Conservation (phyloP, 768 basidiomycete genomes). For the Termitomyces sp. region DNA sequence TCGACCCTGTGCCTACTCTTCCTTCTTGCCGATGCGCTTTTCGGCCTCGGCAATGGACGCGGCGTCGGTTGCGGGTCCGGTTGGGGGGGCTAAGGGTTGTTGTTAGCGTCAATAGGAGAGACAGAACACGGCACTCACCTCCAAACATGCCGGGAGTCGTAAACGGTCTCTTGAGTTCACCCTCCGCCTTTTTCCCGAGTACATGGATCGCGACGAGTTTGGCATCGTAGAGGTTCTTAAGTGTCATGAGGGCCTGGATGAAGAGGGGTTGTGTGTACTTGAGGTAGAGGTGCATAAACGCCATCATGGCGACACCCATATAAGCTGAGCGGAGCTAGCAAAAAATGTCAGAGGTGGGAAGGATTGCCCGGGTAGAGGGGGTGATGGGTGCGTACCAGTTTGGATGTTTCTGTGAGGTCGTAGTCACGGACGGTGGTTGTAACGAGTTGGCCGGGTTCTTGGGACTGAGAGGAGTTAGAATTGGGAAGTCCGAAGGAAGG, state of each 20-base stretch:
- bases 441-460: conserved; percentile 68
- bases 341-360: not conserved
- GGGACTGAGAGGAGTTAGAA: conserved; percentile 34
- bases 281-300: conserved; percentile 90
- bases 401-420: conserved; percentile 84
- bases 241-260: conserved; percentile 92
- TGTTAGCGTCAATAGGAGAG: not conserved
- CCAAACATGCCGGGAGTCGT: conserved; percentile 74
- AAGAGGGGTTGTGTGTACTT: conserved; percentile 96
- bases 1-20: no score
- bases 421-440: conserved; percentile 95
- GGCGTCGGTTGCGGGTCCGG: conserved; percentile 82
- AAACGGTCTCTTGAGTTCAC: conserved; percentile 90
- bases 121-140: conserved; percentile 26
- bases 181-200: conserved; percentile 73
- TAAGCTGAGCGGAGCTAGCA: conserved; percentile 60
- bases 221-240: conserved; percentile 87
- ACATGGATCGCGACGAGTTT: conserved; percentile 82
- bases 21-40: conserved; percentile 84
- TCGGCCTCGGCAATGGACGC: conserved; percentile 87
- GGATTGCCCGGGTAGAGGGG: not conserved
- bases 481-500: not conserved
- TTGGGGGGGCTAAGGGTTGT: conserved; percentile 29
- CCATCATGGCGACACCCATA: conserved; percentile 84
- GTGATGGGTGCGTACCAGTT: conserved; percentile 48